These are phyloP conservation scores for Cyberlindnera galapagoensis DNA, from an alignment of 805 yeast species.

Conservation along the genomic window DNA sequence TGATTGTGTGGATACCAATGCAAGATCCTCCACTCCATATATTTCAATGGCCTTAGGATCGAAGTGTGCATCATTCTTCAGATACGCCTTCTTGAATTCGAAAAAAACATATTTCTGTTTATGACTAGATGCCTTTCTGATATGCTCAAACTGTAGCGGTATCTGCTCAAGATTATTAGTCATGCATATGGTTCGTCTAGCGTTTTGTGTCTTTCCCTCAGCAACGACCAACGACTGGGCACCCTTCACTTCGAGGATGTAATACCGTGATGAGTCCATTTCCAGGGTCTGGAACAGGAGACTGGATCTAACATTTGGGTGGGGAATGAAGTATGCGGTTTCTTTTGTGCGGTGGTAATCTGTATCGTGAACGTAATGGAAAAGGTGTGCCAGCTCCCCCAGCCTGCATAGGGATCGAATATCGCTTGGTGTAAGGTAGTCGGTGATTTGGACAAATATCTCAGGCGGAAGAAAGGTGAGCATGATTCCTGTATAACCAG, in stretches of 20 bases:
- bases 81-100: slow-evolving; percentile 2
- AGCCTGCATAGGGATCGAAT: slow-evolving; percentile 6
- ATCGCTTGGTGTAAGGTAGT: slow-evolving; percentile 12
- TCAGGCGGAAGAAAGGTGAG: slow-evolving; percentile 8
- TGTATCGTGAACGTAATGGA: slow-evolving; percentile 6
- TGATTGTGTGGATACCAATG: background rate
- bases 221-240: slow-evolving; percentile 12
- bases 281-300: slow-evolving; percentile 4
- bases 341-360: slow-evolving; percentile 1
- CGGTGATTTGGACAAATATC: slow-evolving; percentile 9
- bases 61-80: slow-evolving; percentile 4
- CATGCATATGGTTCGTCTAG: slow-evolving; percentile 10
- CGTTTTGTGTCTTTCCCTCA: slow-evolving; percentile 8
- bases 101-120: slow-evolving; percentile 9
- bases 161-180: slow-evolving; percentile 8
- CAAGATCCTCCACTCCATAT: slow-evolving; percentile 1
- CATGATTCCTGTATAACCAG: slow-evolving; percentile 2
- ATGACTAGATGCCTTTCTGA: background rate
- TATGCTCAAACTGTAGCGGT: slow-evolving; percentile 2
- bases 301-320: slow-evolving; percentile 1
- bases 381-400: slow-evolving; percentile 7
- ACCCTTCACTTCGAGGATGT: slow-evolving; percentile 13
- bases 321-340: slow-evolving; percentile 6
- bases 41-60: slow-evolving; percentile 12
- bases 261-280: slow-evolving; percentile 10